These are phyloP conservation scores for Nissolia schottii DNA, from an alignment of 306 rosid species.

Conservation along the genomic window DNA sequence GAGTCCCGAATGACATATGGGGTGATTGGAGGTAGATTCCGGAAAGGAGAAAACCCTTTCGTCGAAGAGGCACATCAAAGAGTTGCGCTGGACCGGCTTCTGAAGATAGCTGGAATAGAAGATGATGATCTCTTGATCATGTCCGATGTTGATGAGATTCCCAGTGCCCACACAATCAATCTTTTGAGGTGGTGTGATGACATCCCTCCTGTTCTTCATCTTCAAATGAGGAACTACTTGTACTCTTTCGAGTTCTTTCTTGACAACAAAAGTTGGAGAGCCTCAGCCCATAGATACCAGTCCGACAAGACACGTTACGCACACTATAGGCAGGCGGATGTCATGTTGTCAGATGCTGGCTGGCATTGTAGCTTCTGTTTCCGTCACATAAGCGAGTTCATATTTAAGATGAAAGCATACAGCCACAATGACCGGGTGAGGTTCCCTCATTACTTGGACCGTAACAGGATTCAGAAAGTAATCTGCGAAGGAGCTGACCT, in stretches of 20 bases:
- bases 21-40: slow-evolving; percentile 57
- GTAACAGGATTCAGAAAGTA: slow-evolving; percentile 55
- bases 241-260: slow-evolving; percentile 70
- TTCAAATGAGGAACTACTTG: slow-evolving; percentile 64
- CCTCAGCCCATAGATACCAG: slow-evolving; percentile 58
- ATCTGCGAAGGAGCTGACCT: slow-evolving; percentile 73
- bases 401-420: slow-evolving; percentile 87
- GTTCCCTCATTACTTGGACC: slow-evolving; percentile 71
- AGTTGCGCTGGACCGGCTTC: slow-evolving; percentile 65
- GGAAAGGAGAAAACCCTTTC: slow-evolving; percentile 75
- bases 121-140: slow-evolving; percentile 81
- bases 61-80: slow-evolving; percentile 85
- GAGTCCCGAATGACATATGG: slow-evolving; percentile 63
- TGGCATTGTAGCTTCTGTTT: slow-evolving; percentile 96
- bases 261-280: slow-evolving; percentile 75
- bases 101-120: slow-evolving; percentile 63
- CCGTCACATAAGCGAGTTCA: slow-evolving; percentile 57
- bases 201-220: slow-evolving; percentile 66
- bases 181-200: slow-evolving; percentile 86
- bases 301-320: slow-evolving; percentile 61
- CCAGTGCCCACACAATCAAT: slow-evolving; percentile 80
- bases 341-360: slow-evolving; percentile 62
- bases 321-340: slow-evolving; percentile 61
- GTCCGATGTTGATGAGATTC: slow-evolving; percentile 94
- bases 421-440: slow-evolving; percentile 72